Evolutionary conservation across 768 basidiomycete genomes (phyloP), one percentile per base, ranked within the genome.

Genomic region (Tricholoma sp.): DNA sequence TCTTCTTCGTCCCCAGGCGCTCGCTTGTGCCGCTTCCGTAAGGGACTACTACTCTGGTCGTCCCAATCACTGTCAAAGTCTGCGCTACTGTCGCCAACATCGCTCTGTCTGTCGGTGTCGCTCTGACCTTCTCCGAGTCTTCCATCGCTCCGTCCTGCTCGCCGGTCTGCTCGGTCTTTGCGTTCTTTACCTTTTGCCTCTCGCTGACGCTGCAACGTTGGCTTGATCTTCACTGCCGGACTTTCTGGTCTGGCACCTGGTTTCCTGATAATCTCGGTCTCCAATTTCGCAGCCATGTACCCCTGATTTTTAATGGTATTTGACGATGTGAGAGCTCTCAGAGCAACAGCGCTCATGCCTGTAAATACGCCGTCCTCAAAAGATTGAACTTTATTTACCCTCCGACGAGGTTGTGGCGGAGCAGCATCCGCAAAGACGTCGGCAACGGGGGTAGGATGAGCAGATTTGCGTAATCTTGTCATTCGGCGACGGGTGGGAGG

Each of bases 1-100:
- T 90, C 89, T 63, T 86, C 90, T 24, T 91, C 89, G 22, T 94
- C 91, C 2, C 91, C 91, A 4, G 90, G 81, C 1, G 85, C 91
- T 63, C 84, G 74, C 53, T 68, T 71, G 71, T 91, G 88, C 59
- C 69, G 71, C 54, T 59, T 64, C 10, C 60, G 46, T 54, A 52
- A 50, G 54, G 58, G 59, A 45, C 59, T 61, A 57, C 37, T 35
- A 52, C 59, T 57, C 52, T 67, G 58, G 8, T 62, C 62, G 50
- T 66, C 64, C 14, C 27, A 57, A 49, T 69, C 64, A n/a, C 69
- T 66, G 50, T 61, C 67, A 46, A 61, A 56, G 21, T 71, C 60
- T 50, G 69, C 70, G 16, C 46, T 37, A 41, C 63, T 56, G 56
- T 67, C 67, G 53, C 60, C 63, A 55, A 51, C 58, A 56, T 67